Conservation (phyloP, 345 rosid species). For the Cardamine chenopodiifolia region DNA sequence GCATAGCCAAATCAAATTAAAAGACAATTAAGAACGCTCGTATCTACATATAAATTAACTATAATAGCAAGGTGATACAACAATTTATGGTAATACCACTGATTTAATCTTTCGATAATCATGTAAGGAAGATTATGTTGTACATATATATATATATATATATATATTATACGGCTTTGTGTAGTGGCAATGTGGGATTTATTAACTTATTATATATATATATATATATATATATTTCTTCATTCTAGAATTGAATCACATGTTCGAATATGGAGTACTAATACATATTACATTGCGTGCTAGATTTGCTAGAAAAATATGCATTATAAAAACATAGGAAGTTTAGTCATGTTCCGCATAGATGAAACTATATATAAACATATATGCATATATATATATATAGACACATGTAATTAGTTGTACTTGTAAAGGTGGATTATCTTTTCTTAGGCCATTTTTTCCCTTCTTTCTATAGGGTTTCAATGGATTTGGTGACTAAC, state of each 20-base stretch:
- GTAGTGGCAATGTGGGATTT: background rate
- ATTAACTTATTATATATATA: background rate
- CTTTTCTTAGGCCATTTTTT: constrained; percentile 26
- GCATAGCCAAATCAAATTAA: background rate
- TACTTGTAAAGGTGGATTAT: constrained; percentile 37
- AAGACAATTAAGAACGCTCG: background rate
- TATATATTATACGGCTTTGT: background rate
- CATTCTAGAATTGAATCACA: constrained; percentile 3
- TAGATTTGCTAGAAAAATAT: constrained; percentile 20
- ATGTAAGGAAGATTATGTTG: background rate
- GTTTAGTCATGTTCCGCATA: constrained; percentile 16
- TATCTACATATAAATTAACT: background rate
- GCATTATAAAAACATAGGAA: constrained; percentile 17
- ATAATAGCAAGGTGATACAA: background rate
- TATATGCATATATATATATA: background rate
- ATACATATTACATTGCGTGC: constrained; percentile 31
- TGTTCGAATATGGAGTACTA: constrained; percentile 18
- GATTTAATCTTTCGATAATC: background rate
- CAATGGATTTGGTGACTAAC: constrained; percentile 49
- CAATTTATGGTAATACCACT: background rate
- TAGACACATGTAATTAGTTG: constrained; percentile 18
- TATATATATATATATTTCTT: background rate
- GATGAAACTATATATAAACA: background rate
- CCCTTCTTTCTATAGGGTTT: constrained; percentile 40
- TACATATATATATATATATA: background rate